Evolutionary conservation across 2,329 filamentous ascomycete species (phyloP), one percentile per base, ranked within the genome.

Genomic region (Neonectria faginata): DNA sequence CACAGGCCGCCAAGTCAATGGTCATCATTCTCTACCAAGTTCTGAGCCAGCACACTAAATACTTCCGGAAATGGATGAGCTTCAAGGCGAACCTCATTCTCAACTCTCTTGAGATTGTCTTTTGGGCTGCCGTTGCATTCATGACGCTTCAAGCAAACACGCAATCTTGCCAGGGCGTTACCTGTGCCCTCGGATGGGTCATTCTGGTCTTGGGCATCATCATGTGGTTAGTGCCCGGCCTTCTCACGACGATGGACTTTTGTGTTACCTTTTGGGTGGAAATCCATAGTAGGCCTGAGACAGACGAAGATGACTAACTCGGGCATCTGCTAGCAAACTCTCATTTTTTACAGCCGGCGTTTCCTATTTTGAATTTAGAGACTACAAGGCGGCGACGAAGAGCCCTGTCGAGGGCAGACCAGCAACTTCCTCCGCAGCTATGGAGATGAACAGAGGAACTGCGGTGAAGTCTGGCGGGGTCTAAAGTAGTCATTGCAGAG

Each of bases 41-140:
- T 8, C 41, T 56, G 3, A 45, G 39, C 27, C 53, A 56, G 18
- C 53, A 56, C 11, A 47, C 41, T n/a, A 29, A 27, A 11, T 56
- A 47, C 53, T 56, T 56, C 11, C 53, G 53, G 44, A 56, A 56
- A 25, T 56, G 53, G 53, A 45, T 45, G 25, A 56, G 53, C n/a
- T 45, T 45, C 53, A 47, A 36, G 27, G 53, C 41, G 3, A 47
- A 47, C 11, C 27, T 56, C 27, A 56, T 56, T 41, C 41, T 56
- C n/a, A 56, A 45, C n/a, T 45, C 25, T 25, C 53, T 56, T 8
- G 41, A 56, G 12, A 45, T 56, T 18, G 53, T 56, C 11, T 56
- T 56, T 20, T 55, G 52, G 52, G 18, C 36, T 5, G 52, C 52
- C 5, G 52, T 55, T 16, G 52, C 52, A 11, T 55, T 56, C 22